Evolutionary conservation across 768 basidiomycete species (phyloP).

Genomic region (Lactifluus pinguis): DNA sequence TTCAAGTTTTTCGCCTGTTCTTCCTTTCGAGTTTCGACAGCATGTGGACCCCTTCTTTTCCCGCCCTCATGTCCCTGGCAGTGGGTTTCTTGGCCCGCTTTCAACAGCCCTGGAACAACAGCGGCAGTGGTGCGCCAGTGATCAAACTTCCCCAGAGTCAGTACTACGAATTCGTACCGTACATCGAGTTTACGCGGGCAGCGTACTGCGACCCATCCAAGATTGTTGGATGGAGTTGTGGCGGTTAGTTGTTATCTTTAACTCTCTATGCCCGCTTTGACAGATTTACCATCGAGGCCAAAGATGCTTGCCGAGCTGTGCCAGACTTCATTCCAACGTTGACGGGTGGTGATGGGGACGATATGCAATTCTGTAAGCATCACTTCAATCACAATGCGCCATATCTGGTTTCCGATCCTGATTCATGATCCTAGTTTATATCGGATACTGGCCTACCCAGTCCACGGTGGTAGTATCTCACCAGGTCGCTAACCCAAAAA

Average conservation of each 20-base stretch:
- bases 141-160: conserved; percentile 25
- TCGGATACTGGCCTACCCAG: conserved; percentile 17
- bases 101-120: neutral
- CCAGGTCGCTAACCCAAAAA: too few relatives aligned
- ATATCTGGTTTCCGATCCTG: neutral
- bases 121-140: conserved; percentile 12
- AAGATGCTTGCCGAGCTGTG: conserved; percentile 35
- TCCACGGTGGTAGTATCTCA: conserved; percentile 17
- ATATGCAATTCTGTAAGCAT: conserved; percentile 38
- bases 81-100: neutral
- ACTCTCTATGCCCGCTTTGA: neutral
- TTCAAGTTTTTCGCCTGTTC: neutral
- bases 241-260: conserved; percentile 27
- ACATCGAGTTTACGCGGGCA: conserved; percentile 44
- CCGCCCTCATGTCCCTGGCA: neutral
- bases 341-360: conserved; percentile 43
- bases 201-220: conserved; percentile 40
- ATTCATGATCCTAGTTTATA: conserved; percentile 11
- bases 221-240: conserved; percentile 36
- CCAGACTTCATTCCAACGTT: conserved; percentile 33
- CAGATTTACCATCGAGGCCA: neutral
- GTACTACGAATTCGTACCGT: conserved; percentile 35
- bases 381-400: neutral
- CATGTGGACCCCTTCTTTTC: conserved; percentile 4
- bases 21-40: neutral